Conservation (phyloP, 108 stramenopile genomes). For the Phaeodactylum tricornutum region DNA sequence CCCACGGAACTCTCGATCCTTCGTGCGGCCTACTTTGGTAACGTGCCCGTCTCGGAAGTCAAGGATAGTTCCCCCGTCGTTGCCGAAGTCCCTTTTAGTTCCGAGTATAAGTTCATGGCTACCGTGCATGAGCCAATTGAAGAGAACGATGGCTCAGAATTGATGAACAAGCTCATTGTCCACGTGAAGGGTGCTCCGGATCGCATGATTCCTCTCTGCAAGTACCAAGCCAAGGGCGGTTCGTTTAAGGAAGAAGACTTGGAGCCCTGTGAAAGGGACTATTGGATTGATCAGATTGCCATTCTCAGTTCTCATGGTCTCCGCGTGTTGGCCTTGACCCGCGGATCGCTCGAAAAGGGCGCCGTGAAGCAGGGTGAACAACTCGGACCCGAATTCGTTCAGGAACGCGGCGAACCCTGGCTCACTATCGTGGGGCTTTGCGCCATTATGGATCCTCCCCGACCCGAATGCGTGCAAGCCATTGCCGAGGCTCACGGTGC, state of each 20-base stretch:
- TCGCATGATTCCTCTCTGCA: conserved; percentile 75
- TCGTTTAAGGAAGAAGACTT: conserved; percentile 39
- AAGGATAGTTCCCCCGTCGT: conserved; percentile 46
- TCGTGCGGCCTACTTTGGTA: conserved; percentile 67
- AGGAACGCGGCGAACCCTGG: conserved; percentile 38
- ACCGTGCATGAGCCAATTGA: conserved; percentile 48
- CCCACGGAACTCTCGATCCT: conserved; percentile 81
- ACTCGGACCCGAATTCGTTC: conserved; percentile 55
- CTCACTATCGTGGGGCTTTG: conserved; percentile 85
- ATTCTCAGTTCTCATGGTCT: conserved; percentile 77
- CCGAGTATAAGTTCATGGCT: conserved; percentile 87
- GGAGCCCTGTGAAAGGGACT: conserved; percentile 49
- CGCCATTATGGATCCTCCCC: conserved; percentile 92
- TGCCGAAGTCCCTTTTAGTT: conserved; percentile 79
- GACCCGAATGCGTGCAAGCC: conserved; percentile 78
- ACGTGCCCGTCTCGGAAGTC: conserved; percentile 47
- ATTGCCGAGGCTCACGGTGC: conserved; percentile 79
- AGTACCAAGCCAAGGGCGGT: conserved; percentile 61
- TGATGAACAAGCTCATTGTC: conserved; percentile 31
- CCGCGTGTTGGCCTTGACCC: conserved; percentile 82
- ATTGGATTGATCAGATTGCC: conserved; percentile 70
- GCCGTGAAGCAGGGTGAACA: conserved; percentile 37
- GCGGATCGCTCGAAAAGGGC: conserved; percentile 41
- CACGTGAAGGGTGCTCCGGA: conserved; percentile 98
- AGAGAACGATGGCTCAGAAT: conserved; percentile 6